Evolutionary conservation across 116 monocot genomes (phyloP), one percentile per base, ranked within the genome.

Genomic region (Iris pallida): DNA sequence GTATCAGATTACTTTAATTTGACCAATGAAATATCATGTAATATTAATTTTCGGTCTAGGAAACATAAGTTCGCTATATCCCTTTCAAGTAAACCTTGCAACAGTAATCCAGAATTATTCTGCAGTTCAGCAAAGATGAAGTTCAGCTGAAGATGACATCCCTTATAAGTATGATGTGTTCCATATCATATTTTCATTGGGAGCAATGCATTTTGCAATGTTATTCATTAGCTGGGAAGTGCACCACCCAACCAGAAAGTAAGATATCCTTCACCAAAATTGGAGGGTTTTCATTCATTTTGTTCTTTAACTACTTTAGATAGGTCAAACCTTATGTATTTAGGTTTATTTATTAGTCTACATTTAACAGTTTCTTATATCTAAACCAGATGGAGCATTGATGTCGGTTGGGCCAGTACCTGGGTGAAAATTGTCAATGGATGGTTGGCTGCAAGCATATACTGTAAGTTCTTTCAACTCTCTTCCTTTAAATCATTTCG

Each of bases 131-230:
- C 7, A 75, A 74, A 42, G 71, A 74, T 47, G 63, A 56, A 16
- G 69, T 13, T 49, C 63, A 66, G 62, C 53, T 60, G 79, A 76
- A 59, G 90, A 86, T 75, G 83, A 79, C 40, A 72, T 83, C 12
- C 86, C 90, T 8, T 90, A 90, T 65, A 77, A 77, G 12, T 90
- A 90, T 47, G 79, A 68, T 0, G 64, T 84, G 49, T 90, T 90
- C 52, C 84, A 90, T 64, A 84, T 84, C 18, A 58, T 90, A 61
- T 86, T 90, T 76, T 70, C 90, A 1, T 79, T 86, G 59, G 90
- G 90, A 75, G 79, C 84, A n/a, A 86, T 86, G 90, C 81, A 90
- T 59, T 90, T 90, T 46, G 86, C 86, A 56, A 90, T 90, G 90
- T 47, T 90, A 48, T 81, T 86, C 75, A 77, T 83, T 42, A 86